Conservation (phyloP, 1,284 basidiomycete genomes). For the Fomitopsis schrenkii region DNA sequence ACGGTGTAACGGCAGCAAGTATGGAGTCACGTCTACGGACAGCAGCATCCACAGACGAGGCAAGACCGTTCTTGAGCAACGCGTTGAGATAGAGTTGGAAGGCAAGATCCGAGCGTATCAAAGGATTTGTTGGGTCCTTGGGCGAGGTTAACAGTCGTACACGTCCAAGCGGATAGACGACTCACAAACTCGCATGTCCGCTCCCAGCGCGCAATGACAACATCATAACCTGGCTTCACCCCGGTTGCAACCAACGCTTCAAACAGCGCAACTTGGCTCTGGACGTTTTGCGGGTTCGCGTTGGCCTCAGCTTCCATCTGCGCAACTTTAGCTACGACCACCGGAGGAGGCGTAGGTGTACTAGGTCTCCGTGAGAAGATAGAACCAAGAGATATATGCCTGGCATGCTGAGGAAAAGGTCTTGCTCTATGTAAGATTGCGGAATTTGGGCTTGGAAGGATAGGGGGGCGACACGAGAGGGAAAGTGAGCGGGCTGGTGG, state of each 20-base stretch:
- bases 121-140: slow-evolving; percentile 62
- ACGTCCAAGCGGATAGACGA: not conserved
- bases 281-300: slow-evolving; percentile 59
- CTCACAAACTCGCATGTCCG: slow-evolving; percentile 76
- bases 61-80: slow-evolving; percentile 57
- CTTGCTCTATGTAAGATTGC: slow-evolving; percentile 5
- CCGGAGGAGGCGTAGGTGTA: slow-evolving; percentile 53
- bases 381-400: slow-evolving; percentile 43
- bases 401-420: slow-evolving; percentile 9
- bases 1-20: slow-evolving; percentile 33
- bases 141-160: not conserved
- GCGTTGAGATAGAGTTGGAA: slow-evolving; percentile 70
- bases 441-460: not conserved
- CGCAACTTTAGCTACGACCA: slow-evolving; percentile 63
- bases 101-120: slow-evolving; percentile 62
- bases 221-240: slow-evolving; percentile 62
- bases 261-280: slow-evolving; percentile 68
- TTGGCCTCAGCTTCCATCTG: slow-evolving; percentile 74
- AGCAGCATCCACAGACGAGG: slow-evolving; percentile 56
- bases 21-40: slow-evolving; percentile 64
- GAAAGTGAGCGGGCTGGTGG: slow-evolving; percentile 26
- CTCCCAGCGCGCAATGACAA: slow-evolving; percentile 76
- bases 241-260: slow-evolving; percentile 61
- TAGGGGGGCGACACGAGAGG: slow-evolving; percentile 10
- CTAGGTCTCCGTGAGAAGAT: slow-evolving; percentile 49